phyloP scores from a whole-genome alignment of 805 yeast species.

The Candida khao-thaluensis region DNA sequence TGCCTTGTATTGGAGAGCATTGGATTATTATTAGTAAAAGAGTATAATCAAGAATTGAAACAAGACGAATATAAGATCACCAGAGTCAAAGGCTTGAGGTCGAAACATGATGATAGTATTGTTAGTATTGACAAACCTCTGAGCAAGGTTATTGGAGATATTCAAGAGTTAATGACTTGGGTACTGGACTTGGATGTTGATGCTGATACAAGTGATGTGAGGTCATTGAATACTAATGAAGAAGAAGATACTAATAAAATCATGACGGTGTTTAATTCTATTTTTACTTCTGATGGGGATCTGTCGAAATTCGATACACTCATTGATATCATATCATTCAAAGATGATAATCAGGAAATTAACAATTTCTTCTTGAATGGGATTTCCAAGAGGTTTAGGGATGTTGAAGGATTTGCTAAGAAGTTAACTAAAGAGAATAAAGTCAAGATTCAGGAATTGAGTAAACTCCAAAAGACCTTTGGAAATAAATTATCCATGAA shows the following conservation, averaged over 20 bases:
- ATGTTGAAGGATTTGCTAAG: slow-evolving; percentile 87
- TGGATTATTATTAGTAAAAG: slow-evolving; percentile 65
- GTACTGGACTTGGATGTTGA: slow-evolving; percentile 25
- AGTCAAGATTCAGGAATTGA: slow-evolving; percentile 47
- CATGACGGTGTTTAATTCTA: slow-evolving; percentile 15
- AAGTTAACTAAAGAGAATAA: slow-evolving; percentile 74
- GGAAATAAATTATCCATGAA: slow-evolving; percentile 62
- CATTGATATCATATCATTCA: slow-evolving; percentile 24
- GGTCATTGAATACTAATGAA: slow-evolving; percentile 11
- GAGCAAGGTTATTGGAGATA: slow-evolving; percentile 42
- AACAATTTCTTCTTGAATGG: slow-evolving; percentile 38
- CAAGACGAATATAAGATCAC: slow-evolving; percentile 48
- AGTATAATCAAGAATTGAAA: slow-evolving; percentile 21
- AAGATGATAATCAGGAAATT: slow-evolving; percentile 16
- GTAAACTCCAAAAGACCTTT: slow-evolving; percentile 31
- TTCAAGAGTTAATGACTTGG: slow-evolving; percentile 48
- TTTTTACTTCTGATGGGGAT: slow-evolving; percentile 14
- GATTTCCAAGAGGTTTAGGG: slow-evolving; percentile 73
- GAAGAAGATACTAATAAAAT: slow-evolving; percentile 9
- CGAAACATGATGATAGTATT: slow-evolving; percentile 29
- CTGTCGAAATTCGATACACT: not conserved
- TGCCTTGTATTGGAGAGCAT: slow-evolving; percentile 68
- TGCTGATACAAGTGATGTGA: slow-evolving; percentile 5
- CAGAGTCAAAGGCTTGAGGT: slow-evolving; percentile 77
- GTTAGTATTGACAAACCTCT: slow-evolving; percentile 34